Conservation (phyloP, 2,329 filamentous ascomycete species). For the Beauveria sp. region DNA sequence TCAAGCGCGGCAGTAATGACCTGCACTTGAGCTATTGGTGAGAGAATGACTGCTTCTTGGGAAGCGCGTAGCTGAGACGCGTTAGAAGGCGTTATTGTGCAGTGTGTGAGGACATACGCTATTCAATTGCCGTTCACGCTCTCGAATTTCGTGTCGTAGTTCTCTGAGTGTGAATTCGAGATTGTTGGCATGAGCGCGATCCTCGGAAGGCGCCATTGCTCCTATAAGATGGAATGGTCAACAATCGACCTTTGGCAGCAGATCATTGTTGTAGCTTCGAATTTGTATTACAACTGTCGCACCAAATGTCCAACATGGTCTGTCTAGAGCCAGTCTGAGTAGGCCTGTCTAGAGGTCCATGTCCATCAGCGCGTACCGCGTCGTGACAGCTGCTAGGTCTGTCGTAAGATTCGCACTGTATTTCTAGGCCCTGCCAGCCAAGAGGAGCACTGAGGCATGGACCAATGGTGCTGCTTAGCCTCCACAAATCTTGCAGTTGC, state of each 20-base stretch:
- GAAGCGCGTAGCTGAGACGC: constrained; percentile 1
- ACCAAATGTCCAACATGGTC: not conserved
- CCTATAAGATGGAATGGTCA: not conserved
- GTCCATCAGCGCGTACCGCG: not conserved
- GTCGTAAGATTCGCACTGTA: not conserved
- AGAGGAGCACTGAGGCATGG: not conserved
- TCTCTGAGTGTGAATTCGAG: constrained; percentile 61
- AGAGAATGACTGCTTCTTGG: constrained; percentile 15
- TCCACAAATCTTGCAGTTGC: not conserved
- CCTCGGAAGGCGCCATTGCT: constrained; percentile 17
- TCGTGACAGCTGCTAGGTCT: not conserved
- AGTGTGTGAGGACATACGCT: constrained; percentile 27
- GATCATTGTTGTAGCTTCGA: not conserved
- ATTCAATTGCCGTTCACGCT: constrained; percentile 44
- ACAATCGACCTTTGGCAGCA: not conserved
- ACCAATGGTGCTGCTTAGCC: not conserved
- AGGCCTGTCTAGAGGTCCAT: not conserved
- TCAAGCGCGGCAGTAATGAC: constrained; percentile 60
- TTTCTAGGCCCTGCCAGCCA: not conserved
- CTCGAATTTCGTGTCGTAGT: constrained; percentile 50
- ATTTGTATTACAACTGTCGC: not conserved
- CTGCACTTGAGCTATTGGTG: constrained; percentile 23
- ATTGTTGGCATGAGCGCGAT: constrained; percentile 32
- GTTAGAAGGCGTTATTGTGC: not conserved
- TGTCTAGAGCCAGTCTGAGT: too few relatives aligned